Evolutionary conservation across 805 yeast genomes (phyloP).

Genomic region (Scheffersomyces stipitis): DNA sequence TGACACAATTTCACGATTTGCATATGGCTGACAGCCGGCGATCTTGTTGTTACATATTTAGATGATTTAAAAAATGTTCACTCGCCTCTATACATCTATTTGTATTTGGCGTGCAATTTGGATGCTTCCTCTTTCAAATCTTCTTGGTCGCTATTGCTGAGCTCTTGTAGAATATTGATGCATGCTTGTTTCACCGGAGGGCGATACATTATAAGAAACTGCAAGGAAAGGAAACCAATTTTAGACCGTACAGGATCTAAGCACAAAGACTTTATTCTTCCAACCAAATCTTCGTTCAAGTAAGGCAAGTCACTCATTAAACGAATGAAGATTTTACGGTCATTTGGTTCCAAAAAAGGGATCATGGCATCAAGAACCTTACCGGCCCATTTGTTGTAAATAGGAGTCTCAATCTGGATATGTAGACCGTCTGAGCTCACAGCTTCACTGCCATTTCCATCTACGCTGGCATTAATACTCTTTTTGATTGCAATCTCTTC

Average conservation of each 20-base stretch:
- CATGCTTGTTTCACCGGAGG: constrained; percentile 74
- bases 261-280: constrained; percentile 69
- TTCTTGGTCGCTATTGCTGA: constrained; percentile 47
- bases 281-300: constrained; percentile 60
- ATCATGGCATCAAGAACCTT: constrained; percentile 74
- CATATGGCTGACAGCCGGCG: too few species aligned
- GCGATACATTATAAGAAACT: constrained; percentile 81
- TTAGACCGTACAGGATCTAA: constrained; percentile 80
- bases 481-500: constrained; percentile 23
- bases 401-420: constrained; percentile 44
- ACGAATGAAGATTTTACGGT: constrained; percentile 77
- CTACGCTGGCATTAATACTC: constrained; percentile 17
- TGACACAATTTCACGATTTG: too few species aligned
- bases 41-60: too few species aligned
- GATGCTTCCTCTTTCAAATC: constrained; percentile 49
- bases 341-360: constrained; percentile 80
- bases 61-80: too few species aligned
- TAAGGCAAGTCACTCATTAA: constrained; percentile 85
- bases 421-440: not conserved
- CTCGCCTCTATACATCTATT: too few species aligned
- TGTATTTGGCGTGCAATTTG: constrained; percentile 48
- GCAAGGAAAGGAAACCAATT: constrained; percentile 80
- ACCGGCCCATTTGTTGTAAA: constrained; percentile 68
- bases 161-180: constrained; percentile 46
- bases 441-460: not conserved